Evolutionary conservation across 257 asterid species (phyloP), one percentile per base, ranked within the genome.

Genomic region (Plantago elongata): DNA sequence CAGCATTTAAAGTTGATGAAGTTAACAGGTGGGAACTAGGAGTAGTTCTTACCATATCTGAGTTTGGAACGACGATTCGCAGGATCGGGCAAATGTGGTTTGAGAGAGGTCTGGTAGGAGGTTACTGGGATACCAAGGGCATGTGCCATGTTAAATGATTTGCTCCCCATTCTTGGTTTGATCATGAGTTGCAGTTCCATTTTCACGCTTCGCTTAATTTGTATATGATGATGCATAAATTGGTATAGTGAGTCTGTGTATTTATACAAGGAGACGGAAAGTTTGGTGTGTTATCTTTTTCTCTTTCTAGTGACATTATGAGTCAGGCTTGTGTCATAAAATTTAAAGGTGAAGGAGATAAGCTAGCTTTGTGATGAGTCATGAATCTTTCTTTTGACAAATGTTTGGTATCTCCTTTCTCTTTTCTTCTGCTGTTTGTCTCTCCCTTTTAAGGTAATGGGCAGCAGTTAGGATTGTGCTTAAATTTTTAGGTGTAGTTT

Each of bases 121-220:
- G 45, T 71, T 51, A 80, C 58, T n/a, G 77, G 78, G 45, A 77
- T 62, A 55, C 78, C 75, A 63, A 68, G 46, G n/a, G 65, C 71
- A 44, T 66, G 78, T 56, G 64, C 70, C 8, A 42, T 42, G 14
- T 64, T 51, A 77, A 71, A 12, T 30, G 45, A 50, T 27, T 61
- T 71, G 65, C 51, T 65, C 44, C 57, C 64, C 63, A 59, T 15
- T 18, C 51, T 70, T 27, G 77, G 45, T 62, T 61, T 65, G 40
- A 45, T 69, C 40, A 4, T 5, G 37, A 67, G 14, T 17, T 71
- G 14, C 42, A 51, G 74, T 42, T 69, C 61, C 79, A 73, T 77
- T 29, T 22, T 22, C 38, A 45, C 1, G n/a, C n/a, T n/a, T 8
- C 9, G 3, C 51, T 59, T 22, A 22, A 22, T 22, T 59, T 17